A percentile compares a stretch with the other conserved stretches of the same genome.
Evolutionary conservation across 768 basidiomycete species (phyloP).

Genomic region (Tricholoma sp.): DNA sequence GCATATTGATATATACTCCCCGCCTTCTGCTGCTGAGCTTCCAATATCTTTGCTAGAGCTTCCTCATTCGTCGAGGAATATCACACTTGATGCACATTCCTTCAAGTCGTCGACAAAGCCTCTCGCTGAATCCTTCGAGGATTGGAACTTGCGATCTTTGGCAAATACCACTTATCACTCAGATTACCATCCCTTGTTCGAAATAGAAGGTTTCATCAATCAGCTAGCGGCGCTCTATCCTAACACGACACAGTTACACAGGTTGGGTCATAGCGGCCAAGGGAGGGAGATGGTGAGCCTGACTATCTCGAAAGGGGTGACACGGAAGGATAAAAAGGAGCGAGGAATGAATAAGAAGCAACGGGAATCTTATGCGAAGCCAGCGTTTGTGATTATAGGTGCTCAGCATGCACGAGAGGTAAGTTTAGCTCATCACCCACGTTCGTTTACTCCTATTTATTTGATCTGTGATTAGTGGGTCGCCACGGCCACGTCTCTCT

Average conservation of each 20-base stretch:
- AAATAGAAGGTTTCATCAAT: slow-evolving; percentile 47
- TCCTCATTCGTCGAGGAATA: slow-evolving; percentile 10
- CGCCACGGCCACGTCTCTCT: slow-evolving; percentile 66
- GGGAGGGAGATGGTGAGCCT: slow-evolving; percentile 55
- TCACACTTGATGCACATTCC: slow-evolving; percentile 9
- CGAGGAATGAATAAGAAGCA: slow-evolving; percentile 14
- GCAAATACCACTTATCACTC: slow-evolving; percentile 36
- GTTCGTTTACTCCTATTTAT: slow-evolving; percentile 4
- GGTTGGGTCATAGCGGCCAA: slow-evolving; percentile 53
- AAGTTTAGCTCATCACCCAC: slow-evolving; percentile 12
- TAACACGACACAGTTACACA: slow-evolving; percentile 37
- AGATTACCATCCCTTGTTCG: slow-evolving; percentile 51
- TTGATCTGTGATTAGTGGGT: slow-evolving; percentile 54
- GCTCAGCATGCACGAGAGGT: slow-evolving; percentile 78
- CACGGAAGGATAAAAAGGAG: slow-evolving; percentile 6
- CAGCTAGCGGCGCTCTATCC: slow-evolving; percentile 44
- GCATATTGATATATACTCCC: slow-evolving; percentile 44
- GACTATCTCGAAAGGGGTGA: slow-evolving; percentile 34
- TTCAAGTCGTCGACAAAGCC: slow-evolving; percentile 1
- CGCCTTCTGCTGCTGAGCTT: slow-evolving; percentile 1
- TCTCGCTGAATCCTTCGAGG: background rate
- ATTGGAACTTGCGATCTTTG: slow-evolving; percentile 32
- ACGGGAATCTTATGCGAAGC: slow-evolving; percentile 24
- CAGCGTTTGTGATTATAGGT: slow-evolving; percentile 63
- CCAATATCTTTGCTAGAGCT: slow-evolving; percentile 12